Evolutionary conservation across 495 filamentous ascomycete genomes (phyloP).

Genomic region (Xylaria sp.): DNA sequence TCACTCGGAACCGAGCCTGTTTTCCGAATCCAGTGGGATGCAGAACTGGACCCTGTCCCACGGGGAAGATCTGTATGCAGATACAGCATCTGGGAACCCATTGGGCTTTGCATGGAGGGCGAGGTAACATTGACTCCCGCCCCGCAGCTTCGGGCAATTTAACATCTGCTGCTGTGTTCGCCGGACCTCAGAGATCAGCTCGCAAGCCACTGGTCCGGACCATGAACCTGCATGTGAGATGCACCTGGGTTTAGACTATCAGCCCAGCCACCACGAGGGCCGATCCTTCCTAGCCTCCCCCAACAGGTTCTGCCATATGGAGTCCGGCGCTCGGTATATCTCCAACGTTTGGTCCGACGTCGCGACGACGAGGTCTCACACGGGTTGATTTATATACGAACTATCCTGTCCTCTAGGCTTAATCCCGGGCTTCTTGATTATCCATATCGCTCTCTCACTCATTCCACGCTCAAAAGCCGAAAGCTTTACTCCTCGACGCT

Average conservation of each 20-base stretch:
- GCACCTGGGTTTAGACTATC: conserved; percentile 28
- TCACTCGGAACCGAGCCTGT: conserved; percentile 11
- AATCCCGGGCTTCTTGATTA: background rate
- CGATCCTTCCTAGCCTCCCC: conserved; percentile 24
- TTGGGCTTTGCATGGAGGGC: background rate
- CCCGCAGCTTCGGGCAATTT: conserved; percentile 9
- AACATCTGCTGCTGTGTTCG: conserved; percentile 30
- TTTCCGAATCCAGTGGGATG: background rate
- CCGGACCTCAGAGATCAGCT: conserved; percentile 32
- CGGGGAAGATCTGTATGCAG: background rate
- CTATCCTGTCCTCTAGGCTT: background rate
- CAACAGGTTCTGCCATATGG: conserved; percentile 35
- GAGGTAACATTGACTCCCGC: background rate
- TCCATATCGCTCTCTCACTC: background rate
- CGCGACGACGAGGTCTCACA: conserved; percentile 22
- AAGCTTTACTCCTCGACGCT: background rate
- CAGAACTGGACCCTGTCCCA: background rate
- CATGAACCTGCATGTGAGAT: conserved; percentile 7
- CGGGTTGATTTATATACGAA: conserved; percentile 35
- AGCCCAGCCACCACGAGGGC: conserved; percentile 21
- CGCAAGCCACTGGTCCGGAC: conserved; percentile 24
- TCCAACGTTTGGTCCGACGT: conserved; percentile 54
- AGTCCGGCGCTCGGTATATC: conserved; percentile 52
- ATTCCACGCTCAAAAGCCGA: background rate
- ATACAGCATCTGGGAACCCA: background rate